Conservation (phyloP, 148 eudicot genomes). For the Rhododendron molle region DNA sequence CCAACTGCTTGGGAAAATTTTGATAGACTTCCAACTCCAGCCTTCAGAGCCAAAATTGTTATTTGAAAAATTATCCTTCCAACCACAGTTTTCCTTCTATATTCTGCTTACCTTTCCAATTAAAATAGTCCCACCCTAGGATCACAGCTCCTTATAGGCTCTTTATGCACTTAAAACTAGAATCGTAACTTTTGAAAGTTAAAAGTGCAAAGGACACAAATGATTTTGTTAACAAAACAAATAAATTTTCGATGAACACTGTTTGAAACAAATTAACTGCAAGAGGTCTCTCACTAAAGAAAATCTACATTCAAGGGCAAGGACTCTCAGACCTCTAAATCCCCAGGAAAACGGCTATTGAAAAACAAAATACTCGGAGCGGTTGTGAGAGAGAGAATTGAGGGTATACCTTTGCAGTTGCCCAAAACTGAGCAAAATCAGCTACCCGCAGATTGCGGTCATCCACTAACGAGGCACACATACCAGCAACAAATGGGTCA, state of each 20-base stretch:
- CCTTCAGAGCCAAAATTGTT: neutral
- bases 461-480: slow-evolving; percentile 99
- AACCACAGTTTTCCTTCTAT: neutral
- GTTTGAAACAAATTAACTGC: neutral
- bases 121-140: neutral
- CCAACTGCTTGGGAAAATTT: neutral
- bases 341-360: slow-evolving; percentile 21
- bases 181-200: neutral
- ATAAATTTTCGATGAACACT: neutral
- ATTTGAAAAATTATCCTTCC: neutral
- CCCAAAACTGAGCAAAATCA: slow-evolving; percentile 99
- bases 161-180: neutral
- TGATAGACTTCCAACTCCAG: neutral
- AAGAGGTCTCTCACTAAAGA: neutral
- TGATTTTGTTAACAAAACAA: neutral
- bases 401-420: slow-evolving; percentile 99
- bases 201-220: neutral
- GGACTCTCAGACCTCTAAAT: slow-evolving; percentile 12
- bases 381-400: slow-evolving; percentile 44
- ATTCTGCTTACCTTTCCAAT: neutral
- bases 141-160: neutral
- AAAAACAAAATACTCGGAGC: slow-evolving; percentile 39
- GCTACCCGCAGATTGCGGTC: slow-evolving; percentile 99
- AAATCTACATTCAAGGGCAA: slow-evolving; percentile 6
- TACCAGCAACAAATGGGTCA: slow-evolving; percentile 98